Evolutionary conservation across 2,329 filamentous ascomycete genomes (phyloP).

Genomic region (Thelonectria rubi): DNA sequence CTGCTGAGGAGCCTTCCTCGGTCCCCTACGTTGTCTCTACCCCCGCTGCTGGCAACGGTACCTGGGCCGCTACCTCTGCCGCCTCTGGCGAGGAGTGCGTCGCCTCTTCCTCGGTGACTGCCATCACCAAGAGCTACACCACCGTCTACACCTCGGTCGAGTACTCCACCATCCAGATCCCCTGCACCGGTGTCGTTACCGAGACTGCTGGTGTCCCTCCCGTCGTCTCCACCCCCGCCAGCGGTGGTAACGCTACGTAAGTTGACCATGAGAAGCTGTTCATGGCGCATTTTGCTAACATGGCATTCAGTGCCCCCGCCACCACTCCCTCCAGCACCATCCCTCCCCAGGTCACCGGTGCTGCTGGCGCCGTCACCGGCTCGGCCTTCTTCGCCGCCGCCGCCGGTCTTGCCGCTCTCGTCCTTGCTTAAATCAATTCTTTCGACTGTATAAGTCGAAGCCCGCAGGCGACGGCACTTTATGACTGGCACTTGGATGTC

Average conservation of each 20-base stretch:
- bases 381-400: constrained; percentile 64
- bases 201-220: constrained; percentile 43
- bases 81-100: constrained; percentile 37
- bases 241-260: constrained; percentile 46
- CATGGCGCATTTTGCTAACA: constrained; percentile 19
- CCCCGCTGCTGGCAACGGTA: constrained; percentile 8
- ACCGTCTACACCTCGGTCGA: constrained; percentile 64
- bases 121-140: constrained; percentile 65
- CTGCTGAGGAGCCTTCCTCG: constrained; percentile 16
- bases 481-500: constrained; percentile 47
- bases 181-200: constrained; percentile 35
- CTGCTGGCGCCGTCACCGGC: constrained; percentile 62
- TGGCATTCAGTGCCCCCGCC: constrained; percentile 26
- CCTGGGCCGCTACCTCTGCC: constrained; percentile 27
- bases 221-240: constrained; percentile 35
- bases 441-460: constrained; percentile 50
- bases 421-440: constrained; percentile 61
- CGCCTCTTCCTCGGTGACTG: constrained; percentile 53
- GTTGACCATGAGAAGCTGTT: constrained; percentile 30
- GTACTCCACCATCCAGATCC: constrained; percentile 53
- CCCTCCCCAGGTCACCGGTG: constrained; percentile 56
- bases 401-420: constrained; percentile 62
- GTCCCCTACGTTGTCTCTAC: background rate
- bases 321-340: constrained; percentile 42
- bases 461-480: constrained; percentile 53